These are phyloP conservation scores for Fusarium pseudograminearum DNA, from an alignment of 2,329 filamentous ascomycete species.

Conservation along the genomic window DNA sequence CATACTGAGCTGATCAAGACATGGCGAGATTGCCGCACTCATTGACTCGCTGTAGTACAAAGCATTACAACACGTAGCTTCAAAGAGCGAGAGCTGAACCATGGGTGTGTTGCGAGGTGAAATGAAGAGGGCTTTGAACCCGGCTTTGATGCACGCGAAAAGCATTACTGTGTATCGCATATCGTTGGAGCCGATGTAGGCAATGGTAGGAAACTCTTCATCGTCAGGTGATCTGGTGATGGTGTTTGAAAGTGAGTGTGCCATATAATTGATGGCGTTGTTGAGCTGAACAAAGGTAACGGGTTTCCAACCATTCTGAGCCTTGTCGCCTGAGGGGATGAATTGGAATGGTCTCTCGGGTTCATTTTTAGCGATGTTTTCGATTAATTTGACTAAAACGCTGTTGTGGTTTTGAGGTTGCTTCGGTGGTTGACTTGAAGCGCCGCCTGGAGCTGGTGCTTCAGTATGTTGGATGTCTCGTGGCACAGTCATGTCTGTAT, in stretches of 20 bases:
- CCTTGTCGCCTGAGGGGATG: background rate
- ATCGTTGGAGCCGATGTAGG: slow-evolving; percentile 8
- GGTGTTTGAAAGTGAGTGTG: background rate
- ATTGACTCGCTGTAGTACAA: background rate
- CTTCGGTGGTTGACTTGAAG: accelerated
- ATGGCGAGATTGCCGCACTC: background rate
- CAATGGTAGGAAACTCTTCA: background rate
- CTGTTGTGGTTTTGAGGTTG: background rate
- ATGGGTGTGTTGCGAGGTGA: background rate
- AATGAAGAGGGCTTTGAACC: slow-evolving; percentile 11
- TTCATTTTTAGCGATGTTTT: background rate
- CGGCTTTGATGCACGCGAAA: background rate
- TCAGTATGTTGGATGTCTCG: background rate
- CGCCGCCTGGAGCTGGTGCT: background rate
- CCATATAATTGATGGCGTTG: slow-evolving; percentile 5
- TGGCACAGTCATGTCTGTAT: background rate
- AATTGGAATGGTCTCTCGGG: background rate
- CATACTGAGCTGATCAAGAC: background rate
- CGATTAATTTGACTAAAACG: background rate
- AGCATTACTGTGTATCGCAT: background rate
- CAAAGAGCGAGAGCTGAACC: slow-evolving; percentile 10
- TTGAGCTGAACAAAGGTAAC: background rate
- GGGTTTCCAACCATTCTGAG: background rate
- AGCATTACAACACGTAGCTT: background rate
- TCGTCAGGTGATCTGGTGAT: background rate